These are phyloP conservation scores for Colletotrichum tamarilloi DNA, from an alignment of 2,329 filamentous ascomycete genomes.

Conservation along the genomic window DNA sequence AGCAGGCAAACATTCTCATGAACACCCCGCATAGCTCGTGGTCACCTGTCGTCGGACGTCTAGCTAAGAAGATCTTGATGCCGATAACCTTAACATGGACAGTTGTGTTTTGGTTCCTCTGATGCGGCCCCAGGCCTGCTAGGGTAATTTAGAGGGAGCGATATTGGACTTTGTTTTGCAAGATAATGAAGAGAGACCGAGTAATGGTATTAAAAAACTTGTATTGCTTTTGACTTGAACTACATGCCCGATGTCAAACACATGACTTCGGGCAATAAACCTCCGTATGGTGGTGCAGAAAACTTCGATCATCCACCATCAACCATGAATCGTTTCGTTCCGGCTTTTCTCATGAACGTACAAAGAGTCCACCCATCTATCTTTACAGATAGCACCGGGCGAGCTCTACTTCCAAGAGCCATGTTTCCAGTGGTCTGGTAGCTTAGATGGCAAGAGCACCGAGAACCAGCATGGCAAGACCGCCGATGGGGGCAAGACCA, in stretches of 20 bases:
- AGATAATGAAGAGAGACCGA: no score
- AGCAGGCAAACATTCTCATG: conserved; percentile 25
- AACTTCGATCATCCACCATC: conserved; percentile 3
- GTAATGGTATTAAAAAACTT: conserved; percentile 13
- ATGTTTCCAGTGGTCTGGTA: no score
- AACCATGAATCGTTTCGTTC: conserved; percentile 5
- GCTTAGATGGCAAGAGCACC: conserved; percentile 35
- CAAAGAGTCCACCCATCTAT: no score
- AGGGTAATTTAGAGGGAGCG: no score
- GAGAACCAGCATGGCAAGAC: conserved; percentile 32
- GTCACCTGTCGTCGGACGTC: background rate
- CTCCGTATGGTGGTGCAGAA: background rate
- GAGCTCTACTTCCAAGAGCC: background rate
- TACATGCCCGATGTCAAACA: background rate
- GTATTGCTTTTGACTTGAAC: background rate
- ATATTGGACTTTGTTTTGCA: no score
- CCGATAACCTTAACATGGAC: background rate
- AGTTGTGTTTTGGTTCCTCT: background rate
- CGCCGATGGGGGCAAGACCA: conserved; percentile 28
- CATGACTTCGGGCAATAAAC: background rate
- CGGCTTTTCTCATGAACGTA: background rate
- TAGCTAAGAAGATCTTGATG: background rate
- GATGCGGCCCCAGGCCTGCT: background rate
- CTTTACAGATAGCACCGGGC: background rate
- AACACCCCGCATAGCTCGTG: conserved; percentile 14